Percentiles rank a stretch among this genome's conserved stretches.
Evolutionary conservation across 345 rosid species (phyloP).

Genomic region (Dovyalis caffra): DNA sequence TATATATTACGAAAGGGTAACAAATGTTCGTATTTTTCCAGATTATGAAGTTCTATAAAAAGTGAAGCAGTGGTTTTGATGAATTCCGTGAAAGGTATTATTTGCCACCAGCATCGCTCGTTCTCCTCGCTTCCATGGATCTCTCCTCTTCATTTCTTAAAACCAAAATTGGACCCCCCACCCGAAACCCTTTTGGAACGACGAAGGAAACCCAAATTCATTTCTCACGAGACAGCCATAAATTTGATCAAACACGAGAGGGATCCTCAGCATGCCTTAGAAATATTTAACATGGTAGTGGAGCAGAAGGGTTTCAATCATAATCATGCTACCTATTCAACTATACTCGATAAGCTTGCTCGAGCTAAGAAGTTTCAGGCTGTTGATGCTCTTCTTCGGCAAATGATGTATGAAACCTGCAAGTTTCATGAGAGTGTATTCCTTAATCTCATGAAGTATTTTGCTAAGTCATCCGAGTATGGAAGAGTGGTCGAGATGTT

Average conservation of each 20-base stretch:
- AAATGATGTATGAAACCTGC: slow-evolving; percentile 84
- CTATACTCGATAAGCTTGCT: slow-evolving; percentile 64
- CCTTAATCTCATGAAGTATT: slow-evolving; percentile 75
- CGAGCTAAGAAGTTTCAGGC: slow-evolving; percentile 68
- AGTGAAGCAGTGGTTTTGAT: background rate
- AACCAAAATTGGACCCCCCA: slow-evolving; percentile 36
- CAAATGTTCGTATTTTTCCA: background rate
- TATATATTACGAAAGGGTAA: background rate
- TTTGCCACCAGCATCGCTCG: background rate
- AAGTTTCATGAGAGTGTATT: slow-evolving; percentile 75
- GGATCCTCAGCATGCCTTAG: slow-evolving; percentile 69
- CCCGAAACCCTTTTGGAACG: slow-evolving; percentile 24
- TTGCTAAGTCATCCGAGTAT: slow-evolving; percentile 46
- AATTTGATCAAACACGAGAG: slow-evolving; percentile 64
- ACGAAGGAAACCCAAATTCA: slow-evolving; percentile 44
- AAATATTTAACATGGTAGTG: slow-evolving; percentile 63
- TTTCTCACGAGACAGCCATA: slow-evolving; percentile 64
- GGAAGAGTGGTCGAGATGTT: slow-evolving; percentile 74
- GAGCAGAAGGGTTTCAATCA: slow-evolving; percentile 77
- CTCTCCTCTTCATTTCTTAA: slow-evolving; percentile 45
- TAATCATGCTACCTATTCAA: slow-evolving; percentile 76
- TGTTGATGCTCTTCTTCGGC: slow-evolving; percentile 67
- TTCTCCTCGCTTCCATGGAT: slow-evolving; percentile 55
- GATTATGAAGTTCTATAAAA: background rate
- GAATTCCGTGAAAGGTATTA: background rate